phyloP scores from a whole-genome alignment of 2,329 filamentous ascomycete genomes.

The Colletotrichum tropicale region DNA sequence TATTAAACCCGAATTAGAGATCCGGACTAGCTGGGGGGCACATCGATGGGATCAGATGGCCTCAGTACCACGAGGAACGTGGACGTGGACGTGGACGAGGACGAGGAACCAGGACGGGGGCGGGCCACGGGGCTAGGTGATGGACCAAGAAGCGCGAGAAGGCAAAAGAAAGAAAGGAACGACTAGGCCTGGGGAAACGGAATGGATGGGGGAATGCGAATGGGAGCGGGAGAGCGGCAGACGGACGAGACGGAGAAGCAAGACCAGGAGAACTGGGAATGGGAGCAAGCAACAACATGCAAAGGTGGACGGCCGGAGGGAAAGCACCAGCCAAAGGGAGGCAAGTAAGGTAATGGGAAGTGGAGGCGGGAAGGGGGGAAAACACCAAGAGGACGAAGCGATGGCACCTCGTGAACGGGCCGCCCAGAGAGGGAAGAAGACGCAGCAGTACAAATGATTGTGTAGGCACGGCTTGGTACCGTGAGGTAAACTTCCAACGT shows the following conservation, averaged over 20 bases:
- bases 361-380: constrained; percentile 14
- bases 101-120: not conserved
- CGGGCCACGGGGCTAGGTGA: not conserved
- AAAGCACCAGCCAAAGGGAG: constrained; percentile 22
- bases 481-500: constrained; percentile 12
- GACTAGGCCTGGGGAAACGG: not conserved
- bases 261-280: constrained; percentile 25
- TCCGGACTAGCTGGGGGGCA: constrained; percentile 19
- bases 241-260: not conserved
- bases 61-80: constrained; percentile 24
- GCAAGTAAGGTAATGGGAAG: constrained; percentile 2
- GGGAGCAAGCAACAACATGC: constrained; percentile 25
- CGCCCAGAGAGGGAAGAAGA: constrained; percentile 1
- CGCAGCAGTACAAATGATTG: not conserved
- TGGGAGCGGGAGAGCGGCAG: not conserved
- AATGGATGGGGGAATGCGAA: constrained; percentile 21
- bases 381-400: constrained; percentile 21
- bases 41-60: constrained; percentile 21
- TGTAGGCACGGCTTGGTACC: not conserved
- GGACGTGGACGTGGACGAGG: constrained; percentile 7
- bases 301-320: constrained; percentile 14
- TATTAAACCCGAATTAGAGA: constrained; percentile 27
- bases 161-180: not conserved
- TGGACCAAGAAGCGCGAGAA: not conserved
- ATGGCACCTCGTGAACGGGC: constrained; percentile 9